Evolutionary conservation across 2,329 filamentous ascomycete genomes (phyloP).

Genomic region (Colletotrichum sp.): DNA sequence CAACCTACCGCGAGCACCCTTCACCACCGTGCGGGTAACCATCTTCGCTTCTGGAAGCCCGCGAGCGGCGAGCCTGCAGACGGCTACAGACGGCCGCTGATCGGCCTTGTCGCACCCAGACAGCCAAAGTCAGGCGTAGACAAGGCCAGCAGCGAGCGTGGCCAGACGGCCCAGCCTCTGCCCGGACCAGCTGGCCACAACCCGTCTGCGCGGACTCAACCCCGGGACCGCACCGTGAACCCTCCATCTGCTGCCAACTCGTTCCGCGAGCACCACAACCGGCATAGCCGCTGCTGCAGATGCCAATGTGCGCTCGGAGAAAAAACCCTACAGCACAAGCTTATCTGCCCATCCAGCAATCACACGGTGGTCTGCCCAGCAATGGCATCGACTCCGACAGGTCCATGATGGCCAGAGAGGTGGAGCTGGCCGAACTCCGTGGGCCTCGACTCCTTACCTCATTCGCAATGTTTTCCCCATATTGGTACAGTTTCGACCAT

Average conservation of each 20-base stretch:
- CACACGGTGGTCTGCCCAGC: background rate
- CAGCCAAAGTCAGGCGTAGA: background rate
- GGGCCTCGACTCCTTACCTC: background rate
- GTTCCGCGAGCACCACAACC: background rate
- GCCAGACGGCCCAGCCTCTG: background rate
- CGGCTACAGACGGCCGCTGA: slow-evolving; percentile 2
- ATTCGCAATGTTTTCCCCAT: background rate
- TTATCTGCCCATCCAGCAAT: slow-evolving; percentile 12
- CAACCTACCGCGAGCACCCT: background rate
- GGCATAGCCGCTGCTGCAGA: slow-evolving; percentile 14
- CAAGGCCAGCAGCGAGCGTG: background rate
- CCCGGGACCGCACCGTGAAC: background rate
- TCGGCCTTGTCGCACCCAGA: background rate
- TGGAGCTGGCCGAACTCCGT: background rate
- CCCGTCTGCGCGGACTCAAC: background rate
- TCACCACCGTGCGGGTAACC: background rate
- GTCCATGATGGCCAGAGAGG: background rate
- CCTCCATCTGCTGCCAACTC: background rate
- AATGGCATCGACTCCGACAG: slow-evolving; percentile 16
- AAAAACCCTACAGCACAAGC: background rate
- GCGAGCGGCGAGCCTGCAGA: background rate
- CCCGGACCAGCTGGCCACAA: background rate
- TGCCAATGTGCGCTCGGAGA: slow-evolving; percentile 12
- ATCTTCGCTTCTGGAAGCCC: slow-evolving; percentile 6
- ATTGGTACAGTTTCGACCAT: background rate